Evolutionary conservation across 345 rosid genomes (phyloP), one percentile per base, ranked within the genome.

Genomic region (Melastoma malabathricum): DNA sequence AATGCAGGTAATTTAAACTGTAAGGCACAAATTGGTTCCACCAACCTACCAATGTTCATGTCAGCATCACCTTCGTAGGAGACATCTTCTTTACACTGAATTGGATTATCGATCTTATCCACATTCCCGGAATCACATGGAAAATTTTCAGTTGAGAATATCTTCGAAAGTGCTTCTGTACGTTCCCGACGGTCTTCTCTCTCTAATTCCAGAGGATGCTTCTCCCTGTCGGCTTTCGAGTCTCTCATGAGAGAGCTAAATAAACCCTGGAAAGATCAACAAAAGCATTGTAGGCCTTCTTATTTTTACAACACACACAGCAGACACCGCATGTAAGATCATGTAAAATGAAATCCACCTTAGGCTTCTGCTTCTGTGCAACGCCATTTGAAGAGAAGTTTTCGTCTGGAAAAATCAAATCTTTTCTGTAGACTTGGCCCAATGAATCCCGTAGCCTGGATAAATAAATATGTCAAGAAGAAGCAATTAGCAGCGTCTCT

Each of bases 191-290:
- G 58, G 65, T 77, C 83, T 60, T 82, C 96, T 51, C 78, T 69
- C 65, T 86, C 86, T 46, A 56, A 18, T 31, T 78, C 87, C 19
- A 54, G 59, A 31, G 46, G 59, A 6, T 64, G 83, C 72, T 86
- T 84, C 1, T 73, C 27, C 71, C 80, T 86, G 39, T 67, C 64
- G 56, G 85, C 72, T 60, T 62, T 71, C 6, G 72, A 61, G 47
- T 76, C 81, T 66, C 68, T 79, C 64, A 84, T 74, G 18, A 89
- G 80, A n/a, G 94, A 90, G 61, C 92, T 76, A 67, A 90, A 90
- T 59, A 90, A 64, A 31, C 98, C 81, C 98, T 84, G 52, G 14
- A 18, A 59, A 25, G 7, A 17, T 47, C 43, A 45, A 43, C 41
- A 54, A 54, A 34, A 44, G 44, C 15, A 44, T 44, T 23, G 38